Evolutionary conservation across 2,329 filamentous ascomycete genomes (phyloP).

Genomic region (Sodiomyces alkalinus): DNA sequence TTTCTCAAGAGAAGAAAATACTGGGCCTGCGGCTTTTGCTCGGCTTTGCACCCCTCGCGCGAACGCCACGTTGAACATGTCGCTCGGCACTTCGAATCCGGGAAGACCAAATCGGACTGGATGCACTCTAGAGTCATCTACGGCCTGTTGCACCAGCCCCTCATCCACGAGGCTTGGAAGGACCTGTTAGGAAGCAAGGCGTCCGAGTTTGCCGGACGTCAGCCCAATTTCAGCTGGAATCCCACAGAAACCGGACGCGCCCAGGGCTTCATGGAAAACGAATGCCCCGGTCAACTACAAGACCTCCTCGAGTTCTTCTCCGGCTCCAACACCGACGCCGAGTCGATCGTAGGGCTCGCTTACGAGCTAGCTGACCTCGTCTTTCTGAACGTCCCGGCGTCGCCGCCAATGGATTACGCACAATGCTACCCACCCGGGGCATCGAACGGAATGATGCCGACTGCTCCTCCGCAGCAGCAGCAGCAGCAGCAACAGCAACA

Average conservation of each 20-base stretch:
- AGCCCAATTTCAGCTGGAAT: slow-evolving; percentile 49
- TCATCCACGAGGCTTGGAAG: slow-evolving; percentile 47
- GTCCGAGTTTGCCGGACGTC: slow-evolving; percentile 34
- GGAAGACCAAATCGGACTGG: slow-evolving; percentile 49
- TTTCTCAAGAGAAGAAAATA: slow-evolving; percentile 49
- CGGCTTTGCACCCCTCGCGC: slow-evolving; percentile 43
- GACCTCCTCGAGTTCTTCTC: slow-evolving; percentile 52
- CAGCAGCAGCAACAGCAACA: slow-evolving; percentile 1
- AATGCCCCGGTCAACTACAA: slow-evolving; percentile 46
- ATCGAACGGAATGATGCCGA: too few species aligned
- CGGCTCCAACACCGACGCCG: slow-evolving; percentile 38
- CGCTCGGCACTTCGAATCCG: slow-evolving; percentile 49
- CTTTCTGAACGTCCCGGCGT: slow-evolving; percentile 11
- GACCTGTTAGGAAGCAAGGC: slow-evolving; percentile 36
- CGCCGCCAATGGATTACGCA: slow-evolving; percentile 8
- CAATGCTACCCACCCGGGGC: slow-evolving; percentile 7
- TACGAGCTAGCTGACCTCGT: slow-evolving; percentile 39
- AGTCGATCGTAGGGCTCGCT: slow-evolving; percentile 40
- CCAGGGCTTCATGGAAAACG: slow-evolving; percentile 44
- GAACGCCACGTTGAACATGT: slow-evolving; percentile 56
- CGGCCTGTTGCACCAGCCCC: slow-evolving; percentile 49
- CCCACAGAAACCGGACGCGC: slow-evolving; percentile 38
- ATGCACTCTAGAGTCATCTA: slow-evolving; percentile 55
- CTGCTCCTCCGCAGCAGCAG: too few species aligned
- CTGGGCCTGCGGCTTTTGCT: slow-evolving; percentile 56